These are phyloP conservation scores for Scheffersomyces amazonensis DNA, from an alignment of 805 yeast genomes.

Conservation along the genomic window DNA sequence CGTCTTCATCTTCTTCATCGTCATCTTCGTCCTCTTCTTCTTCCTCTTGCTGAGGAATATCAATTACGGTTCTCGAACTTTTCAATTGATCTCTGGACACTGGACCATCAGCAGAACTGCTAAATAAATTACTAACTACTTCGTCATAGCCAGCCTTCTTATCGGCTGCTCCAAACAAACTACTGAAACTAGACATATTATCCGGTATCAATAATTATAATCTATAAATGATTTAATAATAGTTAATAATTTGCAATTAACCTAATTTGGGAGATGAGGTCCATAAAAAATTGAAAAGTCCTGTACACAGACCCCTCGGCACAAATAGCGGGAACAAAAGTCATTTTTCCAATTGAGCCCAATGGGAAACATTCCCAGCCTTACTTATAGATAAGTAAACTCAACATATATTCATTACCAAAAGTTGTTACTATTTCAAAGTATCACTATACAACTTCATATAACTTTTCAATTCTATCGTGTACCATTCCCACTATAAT, in stretches of 20 bases:
- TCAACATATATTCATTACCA: too few species aligned
- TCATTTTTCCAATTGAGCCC: too few species aligned
- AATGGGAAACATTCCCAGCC: too few species aligned
- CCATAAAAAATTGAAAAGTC: background rate
- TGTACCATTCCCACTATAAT: too few species aligned
- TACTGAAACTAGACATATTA: constrained; percentile 33
- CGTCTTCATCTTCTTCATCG: constrained; percentile 18
- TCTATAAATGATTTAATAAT: too few species aligned
- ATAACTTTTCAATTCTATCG: too few species aligned
- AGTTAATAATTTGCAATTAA: too few species aligned
- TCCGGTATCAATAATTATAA: too few species aligned
- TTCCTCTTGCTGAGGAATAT: constrained; percentile 8
- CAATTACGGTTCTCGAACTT: constrained; percentile 20
- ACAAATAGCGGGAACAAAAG: too few species aligned
- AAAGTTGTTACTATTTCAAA: too few species aligned
- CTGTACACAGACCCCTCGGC: background rate
- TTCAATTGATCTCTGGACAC: constrained; percentile 35
- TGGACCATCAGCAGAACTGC: constrained; percentile 39
- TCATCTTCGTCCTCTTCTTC: constrained; percentile 15
- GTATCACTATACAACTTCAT: too few species aligned
- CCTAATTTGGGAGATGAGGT: background rate
- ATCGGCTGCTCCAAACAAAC: constrained; percentile 24
- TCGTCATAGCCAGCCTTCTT: constrained; percentile 20
- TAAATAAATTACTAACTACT: constrained; percentile 29
- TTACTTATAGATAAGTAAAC: too few species aligned